A percentile compares a stretch with the other conserved stretches of the same genome.
Conservation (phyloP, 1,139 yeast species). For the Yamadazyma oceani region DNA sequence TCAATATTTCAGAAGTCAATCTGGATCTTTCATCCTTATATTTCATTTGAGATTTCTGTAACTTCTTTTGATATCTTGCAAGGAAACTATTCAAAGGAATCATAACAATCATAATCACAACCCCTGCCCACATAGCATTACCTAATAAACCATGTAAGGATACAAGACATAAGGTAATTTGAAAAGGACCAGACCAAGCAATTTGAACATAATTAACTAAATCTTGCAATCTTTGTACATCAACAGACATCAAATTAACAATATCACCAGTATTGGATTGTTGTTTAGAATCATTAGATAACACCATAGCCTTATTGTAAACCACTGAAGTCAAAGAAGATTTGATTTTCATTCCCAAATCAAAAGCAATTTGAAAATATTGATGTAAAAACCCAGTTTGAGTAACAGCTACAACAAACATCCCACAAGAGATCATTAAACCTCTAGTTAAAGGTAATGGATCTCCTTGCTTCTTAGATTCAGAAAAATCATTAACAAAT, state of each 20-base stretch:
- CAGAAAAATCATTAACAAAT: conserved; percentile 78
- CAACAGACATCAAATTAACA: conserved; percentile 95
- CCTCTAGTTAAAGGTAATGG: conserved; percentile 74
- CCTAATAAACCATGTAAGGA: conserved; percentile 80
- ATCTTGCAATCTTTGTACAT: conserved; percentile 91
- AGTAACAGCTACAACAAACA: conserved; percentile 78
- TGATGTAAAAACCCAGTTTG: conserved; percentile 91
- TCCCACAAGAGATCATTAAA: conserved; percentile 73
- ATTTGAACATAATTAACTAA: conserved; percentile 83
- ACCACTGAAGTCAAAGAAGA: conserved; percentile 77
- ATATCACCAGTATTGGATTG: conserved; percentile 92
- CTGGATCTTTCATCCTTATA: conserved; percentile 51
- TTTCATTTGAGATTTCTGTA: conserved; percentile 62
- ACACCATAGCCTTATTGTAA: conserved; percentile 74
- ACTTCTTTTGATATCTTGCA: conserved; percentile 68
- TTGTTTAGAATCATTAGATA: conserved; percentile 83
- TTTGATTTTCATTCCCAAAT: conserved; percentile 86
- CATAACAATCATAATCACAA: conserved; percentile 75
- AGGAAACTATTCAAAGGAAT: conserved; percentile 80
- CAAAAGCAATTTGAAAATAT: conserved; percentile 86
- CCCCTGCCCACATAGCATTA: conserved; percentile 97
- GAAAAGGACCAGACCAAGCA: conserved; percentile 97
- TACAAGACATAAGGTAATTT: conserved; percentile 73
- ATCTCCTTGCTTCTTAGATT: conserved; percentile 32
- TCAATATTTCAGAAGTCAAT: conserved; percentile 79